phyloP scores from a whole-genome alignment of 306 rosid genomes.

The Chamaecrista fasciculata region DNA sequence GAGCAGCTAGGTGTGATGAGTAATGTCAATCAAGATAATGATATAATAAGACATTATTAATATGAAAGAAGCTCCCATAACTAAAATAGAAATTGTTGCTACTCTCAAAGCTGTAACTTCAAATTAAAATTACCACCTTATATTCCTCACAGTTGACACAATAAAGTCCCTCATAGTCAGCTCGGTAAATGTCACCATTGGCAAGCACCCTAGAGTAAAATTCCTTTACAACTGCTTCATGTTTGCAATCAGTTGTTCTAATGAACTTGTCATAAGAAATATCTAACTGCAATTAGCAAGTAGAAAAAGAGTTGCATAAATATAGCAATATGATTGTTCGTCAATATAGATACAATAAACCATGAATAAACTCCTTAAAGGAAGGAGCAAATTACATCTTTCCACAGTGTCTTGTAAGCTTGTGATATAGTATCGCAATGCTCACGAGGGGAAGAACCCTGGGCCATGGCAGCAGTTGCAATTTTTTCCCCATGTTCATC shows the following conservation, averaged over 20 bases:
- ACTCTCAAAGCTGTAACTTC: constrained; percentile 15
- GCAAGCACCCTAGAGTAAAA: constrained; percentile 87
- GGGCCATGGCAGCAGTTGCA: constrained; percentile 79
- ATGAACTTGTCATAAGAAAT: constrained; percentile 87
- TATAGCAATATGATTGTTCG: constrained; percentile 4
- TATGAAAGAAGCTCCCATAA: constrained; percentile 4
- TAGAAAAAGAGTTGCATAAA: background rate
- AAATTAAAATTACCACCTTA: constrained; percentile 52
- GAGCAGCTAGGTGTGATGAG: constrained; percentile 6
- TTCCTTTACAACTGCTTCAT: constrained; percentile 88
- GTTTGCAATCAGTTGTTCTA: constrained; percentile 85
- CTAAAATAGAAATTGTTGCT: background rate
- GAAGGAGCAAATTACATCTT: constrained; percentile 49
- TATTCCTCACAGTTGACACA: constrained; percentile 95
- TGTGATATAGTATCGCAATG: constrained; percentile 83
- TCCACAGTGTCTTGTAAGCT: constrained; percentile 75
- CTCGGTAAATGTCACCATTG: constrained; percentile 86
- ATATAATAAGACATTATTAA: constrained; percentile 6
- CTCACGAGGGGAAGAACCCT: constrained; percentile 66
- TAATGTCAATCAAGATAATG: constrained; percentile 13
- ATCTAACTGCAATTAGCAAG: constrained; percentile 59
- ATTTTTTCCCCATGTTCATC: constrained; percentile 98
- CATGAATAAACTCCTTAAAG: constrained; percentile 4
- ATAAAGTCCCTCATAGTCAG: constrained; percentile 95
- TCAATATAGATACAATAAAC: background rate